Base-by-base conservation (phyloP, 768 basidiomycete species). In the Brasilioporus rufonigricans region DNA sequence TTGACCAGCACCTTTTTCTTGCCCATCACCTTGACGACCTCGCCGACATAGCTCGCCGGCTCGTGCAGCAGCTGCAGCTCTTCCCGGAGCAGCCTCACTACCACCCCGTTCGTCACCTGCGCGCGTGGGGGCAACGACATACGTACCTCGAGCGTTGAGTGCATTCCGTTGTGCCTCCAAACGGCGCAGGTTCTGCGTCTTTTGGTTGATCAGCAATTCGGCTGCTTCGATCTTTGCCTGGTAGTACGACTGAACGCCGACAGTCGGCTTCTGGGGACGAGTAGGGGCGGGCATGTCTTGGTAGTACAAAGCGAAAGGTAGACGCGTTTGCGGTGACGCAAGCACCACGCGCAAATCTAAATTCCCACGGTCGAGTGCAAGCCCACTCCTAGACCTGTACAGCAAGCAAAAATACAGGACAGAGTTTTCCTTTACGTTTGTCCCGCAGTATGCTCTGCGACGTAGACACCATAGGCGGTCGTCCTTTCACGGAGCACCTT, bases 1-100 rank as follows among this genome's bases (percentile, higher is more conserved):
- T 99, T 98, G 58, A 99, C 95, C 39, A 98, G 75, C 14, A 98
- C 95, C 74, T 97, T 98, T 72, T 86, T 98, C 87, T 98, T 98
- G 52, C 95, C 93, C 97, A 98, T 99, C 7, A 97, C 89, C 74
- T 96, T 98, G 61, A 98, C 88, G 13, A 98, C 86, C 73, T 98
- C 97, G 8, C 97, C 97, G 38, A 99, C 95, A 74, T 98, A 98
- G 68, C 89, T 92, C 26, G 94, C 96, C 0, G 97, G 94, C 66
- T 98, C 96, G 60, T 94, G 93, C 8, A 97, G 77, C 13, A 95
- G 77, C 65, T 94, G 94, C 3, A 98, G 76, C 73, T 96, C 96
- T 71, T 99, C 96, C 38, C 95, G 72, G 32, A 98, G 77, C 11
- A 98, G 72, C 44, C 96, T 80, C 26, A 99, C 96, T 97, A 45